Conservation (phyloP, 768 basidiomycete species). For the Suillus subaureus region DNA sequence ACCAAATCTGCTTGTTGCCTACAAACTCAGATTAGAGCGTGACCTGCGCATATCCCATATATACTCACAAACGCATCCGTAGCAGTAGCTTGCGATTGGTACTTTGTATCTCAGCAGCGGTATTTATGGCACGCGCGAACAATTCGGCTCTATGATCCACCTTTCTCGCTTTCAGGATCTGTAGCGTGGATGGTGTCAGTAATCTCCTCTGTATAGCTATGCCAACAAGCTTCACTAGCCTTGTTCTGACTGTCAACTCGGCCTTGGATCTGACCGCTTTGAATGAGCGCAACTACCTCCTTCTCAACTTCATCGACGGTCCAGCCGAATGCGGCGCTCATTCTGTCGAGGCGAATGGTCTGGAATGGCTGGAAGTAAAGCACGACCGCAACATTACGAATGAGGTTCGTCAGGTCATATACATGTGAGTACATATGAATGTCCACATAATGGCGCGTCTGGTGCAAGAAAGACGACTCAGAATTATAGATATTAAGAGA, state of each 20-base stretch:
- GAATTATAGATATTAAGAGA: neutral
- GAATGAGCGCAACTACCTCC: conserved; percentile 78
- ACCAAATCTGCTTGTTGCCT: conserved; percentile 84
- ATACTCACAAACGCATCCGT: conserved; percentile 77
- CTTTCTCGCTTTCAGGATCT: conserved; percentile 82
- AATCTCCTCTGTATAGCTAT: neutral
- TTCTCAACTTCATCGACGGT: conserved; percentile 67
- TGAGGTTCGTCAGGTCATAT: conserved; percentile 59
- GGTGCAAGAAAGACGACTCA: neutral
- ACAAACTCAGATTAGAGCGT: conserved; percentile 6
- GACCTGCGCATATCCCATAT: neutral
- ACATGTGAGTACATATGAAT: conserved; percentile 77
- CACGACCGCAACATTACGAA: conserved; percentile 78
- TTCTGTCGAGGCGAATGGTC: conserved; percentile 79
- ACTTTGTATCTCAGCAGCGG: conserved; percentile 69
- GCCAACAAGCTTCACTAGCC: conserved; percentile 38
- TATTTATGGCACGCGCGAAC: conserved; percentile 74
- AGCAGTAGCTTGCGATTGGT: conserved; percentile 79
- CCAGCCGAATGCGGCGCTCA: conserved; percentile 89
- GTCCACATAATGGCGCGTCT: conserved; percentile 81
- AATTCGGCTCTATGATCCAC: conserved; percentile 78
- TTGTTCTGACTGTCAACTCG: conserved; percentile 91
- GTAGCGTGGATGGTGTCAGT: neutral
- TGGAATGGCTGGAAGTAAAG: conserved; percentile 92
- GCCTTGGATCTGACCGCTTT: conserved; percentile 74